A percentile compares a stretch with the other conserved stretches of the same genome.
phyloP scores from a whole-genome alignment of 2,329 filamentous ascomycete species.

The Orbilia oligospora region DNA sequence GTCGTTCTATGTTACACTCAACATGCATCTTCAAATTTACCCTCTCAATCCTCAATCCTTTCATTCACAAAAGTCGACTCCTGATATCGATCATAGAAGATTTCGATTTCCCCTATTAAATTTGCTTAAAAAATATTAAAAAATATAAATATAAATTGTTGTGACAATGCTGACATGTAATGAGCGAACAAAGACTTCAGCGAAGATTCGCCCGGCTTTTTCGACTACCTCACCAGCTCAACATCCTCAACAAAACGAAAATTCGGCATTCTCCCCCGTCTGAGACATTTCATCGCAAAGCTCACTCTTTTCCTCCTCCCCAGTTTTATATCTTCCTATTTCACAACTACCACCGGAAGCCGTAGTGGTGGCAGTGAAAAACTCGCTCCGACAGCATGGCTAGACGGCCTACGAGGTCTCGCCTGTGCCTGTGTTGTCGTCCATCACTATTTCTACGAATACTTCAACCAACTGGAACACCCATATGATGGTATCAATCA shows the following conservation, averaged over 20 bases:
- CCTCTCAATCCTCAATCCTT: too few relatives aligned
- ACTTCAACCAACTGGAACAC: conserved; percentile 1
- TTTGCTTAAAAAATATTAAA: neutral
- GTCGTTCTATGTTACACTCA: too few relatives aligned
- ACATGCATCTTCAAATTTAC: neutral
- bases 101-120: neutral
- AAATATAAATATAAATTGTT: too few relatives aligned
- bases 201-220: conserved; percentile 3
- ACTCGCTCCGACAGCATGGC: conserved; percentile 40
- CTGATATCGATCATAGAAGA: too few relatives aligned
- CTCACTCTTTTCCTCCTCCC: conserved; percentile 37
- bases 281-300: conserved; percentile 18
- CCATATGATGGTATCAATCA: conserved; percentile 34
- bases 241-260: conserved; percentile 21
- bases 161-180: neutral
- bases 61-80: too few relatives aligned
- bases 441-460: conserved; percentile 26
- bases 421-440: conserved; percentile 37
- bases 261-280: conserved; percentile 29
- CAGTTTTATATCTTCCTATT: conserved; percentile 66
- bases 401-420: conserved; percentile 42
- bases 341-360: conserved; percentile 66
- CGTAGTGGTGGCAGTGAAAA: neutral
- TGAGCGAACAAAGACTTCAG: neutral
- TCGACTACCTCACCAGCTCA: conserved; percentile 19